A percentile compares a stretch with the other conserved stretches of the same genome.
Conservation (phyloP, 2,329 filamentous ascomycete species). For the Neonectria magnoliae region DNA sequence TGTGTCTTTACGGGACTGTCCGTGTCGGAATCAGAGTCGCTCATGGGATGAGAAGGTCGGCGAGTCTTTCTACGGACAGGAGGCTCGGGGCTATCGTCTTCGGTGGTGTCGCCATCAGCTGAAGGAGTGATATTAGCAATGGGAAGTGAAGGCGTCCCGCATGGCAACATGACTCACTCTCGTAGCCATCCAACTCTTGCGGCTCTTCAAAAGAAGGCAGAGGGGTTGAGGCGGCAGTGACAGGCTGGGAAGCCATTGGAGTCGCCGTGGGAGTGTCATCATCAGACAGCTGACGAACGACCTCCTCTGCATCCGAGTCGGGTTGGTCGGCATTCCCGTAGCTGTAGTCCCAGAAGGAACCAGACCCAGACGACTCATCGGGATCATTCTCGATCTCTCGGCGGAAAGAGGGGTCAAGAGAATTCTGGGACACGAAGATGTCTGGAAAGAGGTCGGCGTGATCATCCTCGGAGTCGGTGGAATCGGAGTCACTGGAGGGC, state of each 20-base stretch:
- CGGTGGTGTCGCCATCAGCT: conserved; percentile 71
- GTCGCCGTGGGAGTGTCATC: conserved; percentile 57
- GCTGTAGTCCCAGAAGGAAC: conserved; percentile 72
- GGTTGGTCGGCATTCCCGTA: conserved; percentile 55
- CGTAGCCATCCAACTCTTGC: conserved; percentile 65
- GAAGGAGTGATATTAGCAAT: conserved; percentile 51
- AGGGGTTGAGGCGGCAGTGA: conserved; percentile 37
- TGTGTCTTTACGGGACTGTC: conserved; percentile 58
- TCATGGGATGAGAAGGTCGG: conserved; percentile 49
- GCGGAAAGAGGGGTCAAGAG: conserved; percentile 76
- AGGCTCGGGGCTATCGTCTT: conserved; percentile 66
- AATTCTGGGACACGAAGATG: conserved; percentile 80
- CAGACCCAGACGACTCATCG: conserved; percentile 66
- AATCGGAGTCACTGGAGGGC: conserved; percentile 73
- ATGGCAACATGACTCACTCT: conserved; percentile 61
- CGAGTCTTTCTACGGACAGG: conserved; percentile 60
- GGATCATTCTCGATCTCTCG: conserved; percentile 76
- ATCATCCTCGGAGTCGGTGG: conserved; percentile 71
- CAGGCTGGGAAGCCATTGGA: conserved; percentile 48
- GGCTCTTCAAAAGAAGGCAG: conserved; percentile 46
- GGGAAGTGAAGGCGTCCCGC: conserved; percentile 20
- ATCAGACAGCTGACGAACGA: conserved; percentile 50
- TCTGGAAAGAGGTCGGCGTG: conserved; percentile 76
- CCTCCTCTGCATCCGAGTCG: conserved; percentile 56
- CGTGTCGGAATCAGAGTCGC: conserved; percentile 62